Evolutionary conservation across 1,139 yeast genomes (phyloP).

Genomic region (Diutina pseudorugosa): DNA sequence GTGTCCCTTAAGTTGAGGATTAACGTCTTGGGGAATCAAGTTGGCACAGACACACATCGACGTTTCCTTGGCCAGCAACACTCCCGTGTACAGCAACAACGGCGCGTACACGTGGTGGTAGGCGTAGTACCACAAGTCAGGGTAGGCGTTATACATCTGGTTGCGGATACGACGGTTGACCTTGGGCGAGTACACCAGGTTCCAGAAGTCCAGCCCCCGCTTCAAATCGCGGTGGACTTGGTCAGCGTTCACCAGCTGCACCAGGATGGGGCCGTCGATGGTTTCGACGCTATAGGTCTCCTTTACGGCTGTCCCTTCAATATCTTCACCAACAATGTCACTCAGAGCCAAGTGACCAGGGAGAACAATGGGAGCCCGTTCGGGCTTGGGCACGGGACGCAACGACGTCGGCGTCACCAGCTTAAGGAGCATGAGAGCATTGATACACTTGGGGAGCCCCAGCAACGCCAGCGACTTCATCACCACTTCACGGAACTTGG

Average conservation of each 20-base stretch:
- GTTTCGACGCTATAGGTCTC: constrained; percentile 16
- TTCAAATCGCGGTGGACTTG: constrained; percentile 19
- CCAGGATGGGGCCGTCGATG: constrained; percentile 31
- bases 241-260: constrained; percentile 18
- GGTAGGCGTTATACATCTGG: constrained; percentile 66
- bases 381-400: constrained; percentile 18
- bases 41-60: constrained; percentile 69
- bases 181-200: constrained; percentile 52
- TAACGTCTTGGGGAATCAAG: constrained; percentile 87
- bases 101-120: constrained; percentile 70
- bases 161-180: constrained; percentile 53
- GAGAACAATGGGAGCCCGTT: constrained; percentile 19
- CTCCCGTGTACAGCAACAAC: constrained; percentile 52
- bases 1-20: constrained; percentile 87
- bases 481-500: constrained; percentile 61
- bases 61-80: constrained; percentile 59
- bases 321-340: constrained; percentile 29
- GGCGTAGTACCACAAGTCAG: constrained; percentile 72
- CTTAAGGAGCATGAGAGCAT: constrained; percentile 56
- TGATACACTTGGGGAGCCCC: constrained; percentile 79
- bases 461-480: constrained; percentile 67
- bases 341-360: constrained; percentile 28
- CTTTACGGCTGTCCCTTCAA: constrained; percentile 23
- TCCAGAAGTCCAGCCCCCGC: constrained; percentile 64
- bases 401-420: constrained; percentile 49